Base-by-base conservation (phyloP, 129 eudicot genomes). In the Pittosporum tobira region DNA sequence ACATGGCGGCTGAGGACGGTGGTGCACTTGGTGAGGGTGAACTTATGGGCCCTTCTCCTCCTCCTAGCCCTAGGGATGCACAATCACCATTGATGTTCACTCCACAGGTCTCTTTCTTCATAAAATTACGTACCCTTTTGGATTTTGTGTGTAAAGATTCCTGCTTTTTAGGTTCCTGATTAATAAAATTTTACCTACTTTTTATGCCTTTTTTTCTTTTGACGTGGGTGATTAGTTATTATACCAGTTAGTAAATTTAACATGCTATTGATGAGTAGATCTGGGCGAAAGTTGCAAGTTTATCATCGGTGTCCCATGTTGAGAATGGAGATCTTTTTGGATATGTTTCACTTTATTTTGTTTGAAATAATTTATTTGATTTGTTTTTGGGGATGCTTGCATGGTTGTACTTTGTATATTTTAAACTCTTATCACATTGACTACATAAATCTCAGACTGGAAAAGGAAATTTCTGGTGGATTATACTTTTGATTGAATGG, bases 31-130 rank as follows among this genome's bases (percentile, higher is more conserved):
- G 61, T 36, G 85, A 67, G 24, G 75, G 59, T 62, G 84, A 82
- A 58, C 66, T 74, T 47, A 82, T 82, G 85, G 95, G 77, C 16
- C 89, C 81, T 27, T 87, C 95, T 26, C 99, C 99, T 24, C 98
- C 94, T 61, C 77, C 95, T 29, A 86, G 90, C 74, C 98, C 95
- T 65, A 83, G 98, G 85, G 81, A 86, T 76, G 72, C 84, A 67
- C 87, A 80, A 6, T 83, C 99, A 22, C 99, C 99, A 23, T 77
- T 91, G 79, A 84, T 78, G 96, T 91, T 91, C 57, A 79, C 91
- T 69, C 99, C 99, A 19, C 96, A 91, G 99, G 99, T 87, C n/a
- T 48, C 25, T 53, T 63, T 24, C 25, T 14, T 29, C 19, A 12
- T 34, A 34, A 6, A 34, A 34, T 6, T 34, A 6, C 7, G 40